Base-by-base conservation (phyloP, 805 yeast species). In the Kuraishia piskuri region DNA sequence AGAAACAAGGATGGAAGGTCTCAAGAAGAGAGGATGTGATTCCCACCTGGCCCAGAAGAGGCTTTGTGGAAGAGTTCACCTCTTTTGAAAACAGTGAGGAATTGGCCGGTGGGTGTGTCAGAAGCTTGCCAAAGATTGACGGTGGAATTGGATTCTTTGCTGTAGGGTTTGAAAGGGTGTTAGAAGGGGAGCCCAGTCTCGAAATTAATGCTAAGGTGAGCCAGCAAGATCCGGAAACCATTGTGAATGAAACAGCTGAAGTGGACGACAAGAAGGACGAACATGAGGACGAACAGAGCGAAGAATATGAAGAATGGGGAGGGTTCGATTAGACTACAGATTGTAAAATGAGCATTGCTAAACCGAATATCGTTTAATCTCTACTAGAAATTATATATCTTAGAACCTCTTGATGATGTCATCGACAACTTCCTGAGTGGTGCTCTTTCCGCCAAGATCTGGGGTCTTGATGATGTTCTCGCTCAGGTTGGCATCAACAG, bases 81-180 rank as follows among this genome's bases (percentile, higher is more conserved):
- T 74, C 75, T 22, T 67, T 72, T 56, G 68, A 64, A 10, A 65
- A 72, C 25, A 79, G 84, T 21, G 74, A 75, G 40, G 73, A 69
- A 44, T 63, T 89, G 50, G 96, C 97, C 1, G 90, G 84, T 1
- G 92, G 94, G 0, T 91, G 97, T 69, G 83, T 94, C 0, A 75
- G 99, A 59, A 86, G 91, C 0, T 69, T 83, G 47, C 96, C 97
- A 0, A 84, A 82, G 56, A 86, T 79, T 48, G 99, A 94, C 66
- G 99, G 98, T 26, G 99, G 99, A n/a, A 94, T 94, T 61, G 99
- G 99, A 0, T 94, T 94, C 65, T 94, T 94, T 69, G 98, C 97
- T 0, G 98, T 91, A 1, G 84, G 94, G 54, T 92, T 94, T 65
- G 87, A 88, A 57, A 76, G 86, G 54, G 63, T 17, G 2, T 22